Evolutionary conservation across 2,329 filamentous ascomycete genomes (phyloP), one percentile per base, ranked within the genome.

Genomic region (Tolypocladium nubicola): DNA sequence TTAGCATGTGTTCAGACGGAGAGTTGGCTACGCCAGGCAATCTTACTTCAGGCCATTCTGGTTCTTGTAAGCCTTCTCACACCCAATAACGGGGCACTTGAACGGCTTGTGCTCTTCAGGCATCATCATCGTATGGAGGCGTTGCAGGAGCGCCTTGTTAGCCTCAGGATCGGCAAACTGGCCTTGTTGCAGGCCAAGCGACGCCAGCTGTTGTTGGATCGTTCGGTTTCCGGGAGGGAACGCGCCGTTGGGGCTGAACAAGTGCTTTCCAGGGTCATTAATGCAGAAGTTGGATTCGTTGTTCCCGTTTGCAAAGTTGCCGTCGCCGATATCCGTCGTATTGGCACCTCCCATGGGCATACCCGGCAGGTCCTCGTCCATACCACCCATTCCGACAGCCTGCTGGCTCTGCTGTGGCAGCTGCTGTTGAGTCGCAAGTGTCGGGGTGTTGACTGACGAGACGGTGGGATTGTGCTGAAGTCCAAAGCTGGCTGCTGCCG

Each of bases 31-130:
- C 8, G 54, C 21, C 11, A 2, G 23, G 4, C 26, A 16, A 60
- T 75, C 77, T 65, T 90, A 99, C 83, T 97, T 99, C 57, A 99
- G 79, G 54, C 94, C 94, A 65, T 99, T 99, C 71, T 97, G 94
- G 72, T 99, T 99, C 80, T 99, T 99, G 77, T 99, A 99, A 0
- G 94, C 93, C 79, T 99, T 99, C 73, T 97, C 94, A 68, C 94
- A 99, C 7, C 94, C 94, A 70, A 99, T 96, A 54, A 99, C 94
- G 1, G 94, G 94, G 67, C 94, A 99, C 70, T 92, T 89, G 79
- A 96, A 99, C 0, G 94, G 94, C 75, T 97, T 99, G 67, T 95
- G 90, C 70, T 99, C 93, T 70, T 97, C 93, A 19, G 87, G 87
- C 58, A 85, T 80, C 72, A 85, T 79, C 69, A 87, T 76, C n/a